A percentile compares a stretch with the other conserved stretches of the same genome.
Conservation (phyloP, 2,329 filamentous ascomycete species). For the Neonectria punicea region DNA sequence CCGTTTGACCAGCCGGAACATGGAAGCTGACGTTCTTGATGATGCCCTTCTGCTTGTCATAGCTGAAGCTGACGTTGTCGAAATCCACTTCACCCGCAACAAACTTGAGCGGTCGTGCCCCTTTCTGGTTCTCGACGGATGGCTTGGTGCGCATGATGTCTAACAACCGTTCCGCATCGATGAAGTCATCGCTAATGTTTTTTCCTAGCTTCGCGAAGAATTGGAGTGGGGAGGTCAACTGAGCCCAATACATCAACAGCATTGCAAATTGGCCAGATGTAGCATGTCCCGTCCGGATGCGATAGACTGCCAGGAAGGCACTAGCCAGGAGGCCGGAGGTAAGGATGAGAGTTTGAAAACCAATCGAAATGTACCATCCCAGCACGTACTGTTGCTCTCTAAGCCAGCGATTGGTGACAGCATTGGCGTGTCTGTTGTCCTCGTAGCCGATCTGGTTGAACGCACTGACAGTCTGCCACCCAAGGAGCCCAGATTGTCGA, state of each 20-base stretch:
- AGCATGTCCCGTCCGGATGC: conserved; percentile 70
- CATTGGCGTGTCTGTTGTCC: conserved; percentile 62
- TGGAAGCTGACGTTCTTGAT: conserved; percentile 64
- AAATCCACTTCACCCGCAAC: conserved; percentile 66
- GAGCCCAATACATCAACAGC: conserved; percentile 78
- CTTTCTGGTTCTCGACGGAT: conserved; percentile 63
- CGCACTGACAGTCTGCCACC: conserved; percentile 68
- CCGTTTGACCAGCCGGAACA: conserved; percentile 62
- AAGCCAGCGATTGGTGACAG: conserved; percentile 56
- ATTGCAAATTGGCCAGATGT: conserved; percentile 76
- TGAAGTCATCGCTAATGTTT: conserved; percentile 65
- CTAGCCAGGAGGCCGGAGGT: conserved; percentile 75
- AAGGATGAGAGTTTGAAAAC: conserved; percentile 71
- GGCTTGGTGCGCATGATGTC: conserved; percentile 68
- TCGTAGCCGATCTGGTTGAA: conserved; percentile 70
- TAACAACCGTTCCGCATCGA: conserved; percentile 67
- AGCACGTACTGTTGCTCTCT: conserved; percentile 51
- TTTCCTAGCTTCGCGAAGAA: conserved; percentile 72
- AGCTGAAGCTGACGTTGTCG: conserved; percentile 65
- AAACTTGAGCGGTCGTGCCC: conserved; percentile 61
- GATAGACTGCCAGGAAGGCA: conserved; percentile 69
- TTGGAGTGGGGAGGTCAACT: conserved; percentile 75
- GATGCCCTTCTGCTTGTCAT: conserved; percentile 68
- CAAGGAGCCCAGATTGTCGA: conserved; percentile 65
- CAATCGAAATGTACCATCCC: conserved; percentile 62